These are phyloP conservation scores for Scolecobasidium constrictum DNA, from an alignment of 2,329 filamentous ascomycete species.

Conservation along the genomic window DNA sequence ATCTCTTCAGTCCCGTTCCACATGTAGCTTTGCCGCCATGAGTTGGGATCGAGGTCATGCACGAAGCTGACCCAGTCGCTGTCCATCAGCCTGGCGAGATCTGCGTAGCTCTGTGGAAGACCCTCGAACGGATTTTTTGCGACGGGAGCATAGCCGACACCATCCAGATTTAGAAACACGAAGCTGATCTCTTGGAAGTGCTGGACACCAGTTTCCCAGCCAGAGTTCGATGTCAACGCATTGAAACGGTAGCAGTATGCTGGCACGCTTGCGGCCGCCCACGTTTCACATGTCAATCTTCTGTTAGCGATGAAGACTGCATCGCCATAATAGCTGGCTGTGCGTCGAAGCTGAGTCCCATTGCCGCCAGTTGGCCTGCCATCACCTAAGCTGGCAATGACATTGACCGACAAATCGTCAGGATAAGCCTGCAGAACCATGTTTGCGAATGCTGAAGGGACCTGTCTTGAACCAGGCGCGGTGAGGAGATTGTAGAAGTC, in stretches of 20 bases:
- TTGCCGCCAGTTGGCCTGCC: slow-evolving; percentile 9
- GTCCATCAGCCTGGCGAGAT: slow-evolving; percentile 32
- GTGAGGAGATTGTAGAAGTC: slow-evolving; percentile 38
- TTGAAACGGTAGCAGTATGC: slow-evolving; percentile 56
- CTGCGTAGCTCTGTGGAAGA: slow-evolving; percentile 24
- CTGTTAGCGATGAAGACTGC: slow-evolving; percentile 44
- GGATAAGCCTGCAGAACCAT: slow-evolving; percentile 9
- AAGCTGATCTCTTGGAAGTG: slow-evolving; percentile 45
- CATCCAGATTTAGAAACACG: slow-evolving; percentile 35
- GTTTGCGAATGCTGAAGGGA: slow-evolving; percentile 4
- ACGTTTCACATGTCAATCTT: slow-evolving; percentile 41
- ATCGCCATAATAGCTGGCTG: slow-evolving; percentile 43
- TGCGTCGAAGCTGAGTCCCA: slow-evolving; percentile 41
- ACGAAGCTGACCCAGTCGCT: slow-evolving; percentile 36
- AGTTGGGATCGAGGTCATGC: slow-evolving; percentile 28
- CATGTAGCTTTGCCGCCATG: slow-evolving; percentile 11
- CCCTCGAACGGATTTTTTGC: slow-evolving; percentile 20
- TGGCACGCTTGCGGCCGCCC: slow-evolving; percentile 35
- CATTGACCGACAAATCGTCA: slow-evolving; percentile 5
- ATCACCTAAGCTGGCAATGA: slow-evolving; percentile 1
- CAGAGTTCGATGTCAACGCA: slow-evolving; percentile 36
- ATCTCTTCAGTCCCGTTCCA: slow-evolving; percentile 8
- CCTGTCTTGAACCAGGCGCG: slow-evolving; percentile 11
- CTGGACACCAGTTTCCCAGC: slow-evolving; percentile 31
- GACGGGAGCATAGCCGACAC: slow-evolving; percentile 29